Evolutionary conservation across 306 rosid species (phyloP).

Genomic region (Psophocarpus tetragonolobus): DNA sequence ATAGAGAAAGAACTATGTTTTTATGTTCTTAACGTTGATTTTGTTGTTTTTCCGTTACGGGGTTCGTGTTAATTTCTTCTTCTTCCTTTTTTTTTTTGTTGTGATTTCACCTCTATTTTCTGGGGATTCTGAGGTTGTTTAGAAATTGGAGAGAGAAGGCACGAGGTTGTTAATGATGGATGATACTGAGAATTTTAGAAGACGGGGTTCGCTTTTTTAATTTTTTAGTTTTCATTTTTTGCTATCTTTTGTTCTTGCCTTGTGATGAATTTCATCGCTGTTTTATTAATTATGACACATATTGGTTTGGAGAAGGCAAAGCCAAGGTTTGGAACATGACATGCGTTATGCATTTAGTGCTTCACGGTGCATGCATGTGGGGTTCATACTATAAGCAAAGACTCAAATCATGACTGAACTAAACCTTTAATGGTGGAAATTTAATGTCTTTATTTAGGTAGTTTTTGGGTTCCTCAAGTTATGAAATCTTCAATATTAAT

Average conservation of each 20-base stretch:
- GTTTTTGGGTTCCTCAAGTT: background rate
- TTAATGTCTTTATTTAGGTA: background rate
- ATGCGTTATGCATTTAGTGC: slow-evolving; percentile 19
- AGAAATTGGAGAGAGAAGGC: background rate
- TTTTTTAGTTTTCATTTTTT: no score
- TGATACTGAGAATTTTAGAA: background rate
- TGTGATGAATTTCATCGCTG: background rate
- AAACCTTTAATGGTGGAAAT: background rate
- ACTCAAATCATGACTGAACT: background rate
- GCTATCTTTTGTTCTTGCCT: background rate
- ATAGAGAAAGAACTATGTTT: background rate
- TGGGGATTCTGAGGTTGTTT: background rate
- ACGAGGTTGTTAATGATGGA: background rate
- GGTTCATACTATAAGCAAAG: background rate
- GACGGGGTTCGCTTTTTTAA: background rate
- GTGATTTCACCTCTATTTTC: background rate
- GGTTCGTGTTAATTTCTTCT: background rate
- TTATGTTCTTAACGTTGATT: background rate
- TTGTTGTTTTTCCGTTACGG: background rate
- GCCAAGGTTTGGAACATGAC: background rate
- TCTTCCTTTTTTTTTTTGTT: background rate
- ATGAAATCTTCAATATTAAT: background rate
- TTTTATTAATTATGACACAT: background rate
- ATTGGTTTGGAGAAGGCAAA: slow-evolving; percentile 35
- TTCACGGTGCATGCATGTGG: slow-evolving; percentile 30